Evolutionary conservation across 176 grass and related monocot species (phyloP), one percentile per base, ranked within the genome.

Genomic region (Phoenix dactylifera): DNA sequence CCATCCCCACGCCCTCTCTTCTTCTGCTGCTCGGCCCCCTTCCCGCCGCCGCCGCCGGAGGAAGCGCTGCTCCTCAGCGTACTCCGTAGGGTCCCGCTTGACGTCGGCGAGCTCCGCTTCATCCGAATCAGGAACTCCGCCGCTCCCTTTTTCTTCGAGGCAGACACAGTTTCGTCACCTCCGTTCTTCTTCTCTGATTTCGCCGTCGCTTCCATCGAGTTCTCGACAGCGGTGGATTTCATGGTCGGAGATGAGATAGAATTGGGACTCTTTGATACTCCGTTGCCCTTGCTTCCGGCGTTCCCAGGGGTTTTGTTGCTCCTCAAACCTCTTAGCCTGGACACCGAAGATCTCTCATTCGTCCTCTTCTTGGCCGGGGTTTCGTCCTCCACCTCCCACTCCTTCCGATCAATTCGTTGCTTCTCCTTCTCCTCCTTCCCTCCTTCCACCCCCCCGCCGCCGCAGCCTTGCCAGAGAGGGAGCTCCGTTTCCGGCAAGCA

Each of bases 121-220:
- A 95, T 82, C 77, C 91, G 74, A 68, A 84, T 90, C 16, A 90
- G 74, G 54, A 95, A 95, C 64, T 86, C 61, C 44, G 84, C 83
- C 3, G 91, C 86, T 4, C 80, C 70, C 67, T 89, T 95, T 68
- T 87, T 95, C 1, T 69, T 63, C 0, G 74, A 59, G 17, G 65
- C 72, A 0, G 60, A 50, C 0, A 71, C 29, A 15, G 75, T 23
- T 0, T 55, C 70, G 4, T 70, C 66, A 0, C 55, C 55, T 5
- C 49, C 22, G 9, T 72, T 86, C 63, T 81, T 84, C 64, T 89
- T 89, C 3, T 81, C 82, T 7, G 77, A 58, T n/a, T 84, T 84
- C 61, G 65, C 76, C 19, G 57, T 14, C 66, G n/a, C 61, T 15
- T 77, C 69, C 1, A 44, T 12, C 35, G 10, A 56, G 22, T 16